A percentile compares a stretch with the other conserved stretches of the same genome.
These are phyloP conservation scores for Nannizziopsis arthrosporioides DNA, from an alignment of 2,329 filamentous ascomycete genomes.

Conservation along the genomic window DNA sequence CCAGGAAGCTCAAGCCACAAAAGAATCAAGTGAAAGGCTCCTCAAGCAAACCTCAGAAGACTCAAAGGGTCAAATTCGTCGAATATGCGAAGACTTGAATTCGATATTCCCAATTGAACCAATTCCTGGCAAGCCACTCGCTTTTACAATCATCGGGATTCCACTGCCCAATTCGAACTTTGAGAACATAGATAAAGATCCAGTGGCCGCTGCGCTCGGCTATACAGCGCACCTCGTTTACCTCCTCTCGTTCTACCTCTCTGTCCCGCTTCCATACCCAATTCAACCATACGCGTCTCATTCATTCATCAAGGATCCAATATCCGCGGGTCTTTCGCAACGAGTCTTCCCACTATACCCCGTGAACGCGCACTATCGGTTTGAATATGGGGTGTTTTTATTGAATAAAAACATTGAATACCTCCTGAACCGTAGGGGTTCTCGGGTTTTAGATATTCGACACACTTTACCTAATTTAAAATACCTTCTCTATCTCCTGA, in stretches of 20 bases:
- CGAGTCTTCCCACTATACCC: conserved; percentile 74
- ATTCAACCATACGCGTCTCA: conserved; percentile 61
- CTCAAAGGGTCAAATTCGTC: conserved; percentile 73
- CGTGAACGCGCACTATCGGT: conserved; percentile 54
- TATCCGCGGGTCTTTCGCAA: conserved; percentile 44
- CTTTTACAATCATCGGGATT: conserved; percentile 72
- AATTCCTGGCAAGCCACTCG: conserved; percentile 50
- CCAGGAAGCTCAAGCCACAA: conserved; percentile 46
- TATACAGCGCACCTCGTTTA: conserved; percentile 64
- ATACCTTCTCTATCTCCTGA: conserved; percentile 80
- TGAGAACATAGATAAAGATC: conserved; percentile 56
- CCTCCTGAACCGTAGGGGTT: conserved; percentile 45
- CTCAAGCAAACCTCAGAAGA: conserved; percentile 48
- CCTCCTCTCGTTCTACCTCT: conserved; percentile 70
- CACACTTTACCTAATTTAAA: conserved; percentile 90
- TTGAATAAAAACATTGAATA: conserved; percentile 90
- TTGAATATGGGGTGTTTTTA: conserved; percentile 94
- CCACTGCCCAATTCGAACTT: conserved; percentile 69
- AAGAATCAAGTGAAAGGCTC: conserved; percentile 46
- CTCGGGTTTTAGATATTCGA: conserved; percentile 77
- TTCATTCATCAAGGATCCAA: conserved; percentile 63
- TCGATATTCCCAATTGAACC: conserved; percentile 72
- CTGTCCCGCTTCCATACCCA: conserved; percentile 67
- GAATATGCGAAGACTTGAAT: conserved; percentile 73
- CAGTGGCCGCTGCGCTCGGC: conserved; percentile 72